These are phyloP conservation scores for Ceratobasidium sp. DNA, from an alignment of 1,284 basidiomycete genomes.

Conservation along the genomic window DNA sequence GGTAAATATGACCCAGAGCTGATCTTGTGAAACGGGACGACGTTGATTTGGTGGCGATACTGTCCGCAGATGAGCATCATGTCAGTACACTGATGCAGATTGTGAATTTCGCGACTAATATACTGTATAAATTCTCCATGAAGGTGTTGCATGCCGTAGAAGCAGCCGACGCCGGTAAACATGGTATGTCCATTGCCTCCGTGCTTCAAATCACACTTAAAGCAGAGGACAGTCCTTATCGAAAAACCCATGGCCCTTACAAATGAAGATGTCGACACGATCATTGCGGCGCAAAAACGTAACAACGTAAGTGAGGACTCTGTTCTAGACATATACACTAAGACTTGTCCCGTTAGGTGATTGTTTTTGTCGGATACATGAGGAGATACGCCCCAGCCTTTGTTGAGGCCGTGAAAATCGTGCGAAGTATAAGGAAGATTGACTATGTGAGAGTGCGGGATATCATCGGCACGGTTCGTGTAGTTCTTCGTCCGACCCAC, in stretches of 20 bases:
- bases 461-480: constrained; percentile 56
- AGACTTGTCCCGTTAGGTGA: constrained; percentile 33
- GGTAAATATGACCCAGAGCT: constrained; percentile 48
- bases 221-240: constrained; percentile 54
- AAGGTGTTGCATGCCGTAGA: constrained; percentile 45
- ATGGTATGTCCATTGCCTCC: constrained; percentile 21
- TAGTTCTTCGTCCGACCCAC: not conserved
- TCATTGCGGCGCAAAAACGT: constrained; percentile 51
- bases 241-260: constrained; percentile 56
- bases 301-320: constrained; percentile 45
- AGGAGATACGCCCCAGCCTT: constrained; percentile 57
- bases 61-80: constrained; percentile 52
- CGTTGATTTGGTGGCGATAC: constrained; percentile 54
- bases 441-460: constrained; percentile 57
- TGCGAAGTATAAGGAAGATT: constrained; percentile 53
- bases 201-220: constrained; percentile 49
- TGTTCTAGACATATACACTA: no score
- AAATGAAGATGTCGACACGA: constrained; percentile 51
- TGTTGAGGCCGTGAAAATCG: constrained; percentile 53
- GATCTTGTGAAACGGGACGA: constrained; percentile 51
- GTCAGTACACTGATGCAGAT: constrained; percentile 6
- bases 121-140: not conserved
- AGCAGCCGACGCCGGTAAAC: constrained; percentile 42
- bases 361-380: constrained; percentile 58
- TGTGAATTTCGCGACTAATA: not conserved